These are phyloP conservation scores for Chloris gayana DNA, from an alignment of 176 grass and related monocot genomes.

Conservation along the genomic window DNA sequence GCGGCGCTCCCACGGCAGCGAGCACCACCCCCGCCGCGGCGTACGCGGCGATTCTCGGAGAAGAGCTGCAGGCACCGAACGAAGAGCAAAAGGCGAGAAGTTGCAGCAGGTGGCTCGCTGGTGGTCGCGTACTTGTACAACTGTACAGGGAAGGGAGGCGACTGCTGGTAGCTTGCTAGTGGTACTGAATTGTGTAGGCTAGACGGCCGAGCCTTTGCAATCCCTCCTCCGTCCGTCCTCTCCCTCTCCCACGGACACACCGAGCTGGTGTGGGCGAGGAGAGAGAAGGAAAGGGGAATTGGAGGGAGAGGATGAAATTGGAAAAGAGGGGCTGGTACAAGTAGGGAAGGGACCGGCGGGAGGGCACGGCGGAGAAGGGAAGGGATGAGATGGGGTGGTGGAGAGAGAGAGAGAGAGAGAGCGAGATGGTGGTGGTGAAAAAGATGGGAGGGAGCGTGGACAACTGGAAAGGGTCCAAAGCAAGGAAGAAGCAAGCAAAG, in stretches of 20 bases:
- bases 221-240: neutral
- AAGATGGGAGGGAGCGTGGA: slow-evolving; percentile 49
- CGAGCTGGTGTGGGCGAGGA: slow-evolving; percentile 40
- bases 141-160: neutral
- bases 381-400: neutral
- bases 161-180: neutral
- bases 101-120: slow-evolving; percentile 4
- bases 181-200: slow-evolving; percentile 39
- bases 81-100: neutral
- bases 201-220: neutral
- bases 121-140: slow-evolving; percentile 20
- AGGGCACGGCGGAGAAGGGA: neutral
- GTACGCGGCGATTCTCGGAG: neutral
- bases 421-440: slow-evolving; percentile 34
- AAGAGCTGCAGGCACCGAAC: neutral
- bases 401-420: too few relatives aligned
- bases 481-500: slow-evolving; percentile 33
- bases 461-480: slow-evolving; percentile 69
- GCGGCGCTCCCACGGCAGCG: neutral
- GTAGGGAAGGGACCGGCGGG: slow-evolving; percentile 33
- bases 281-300: slow-evolving; percentile 37
- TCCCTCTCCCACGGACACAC: slow-evolving; percentile 43
- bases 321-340: slow-evolving; percentile 51
- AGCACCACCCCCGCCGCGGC: slow-evolving; percentile 5
- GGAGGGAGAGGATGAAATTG: slow-evolving; percentile 60